These are phyloP conservation scores for Mycosphaerella sp. DNA, from an alignment of 2,329 filamentous ascomycete species.

Conservation along the genomic window DNA sequence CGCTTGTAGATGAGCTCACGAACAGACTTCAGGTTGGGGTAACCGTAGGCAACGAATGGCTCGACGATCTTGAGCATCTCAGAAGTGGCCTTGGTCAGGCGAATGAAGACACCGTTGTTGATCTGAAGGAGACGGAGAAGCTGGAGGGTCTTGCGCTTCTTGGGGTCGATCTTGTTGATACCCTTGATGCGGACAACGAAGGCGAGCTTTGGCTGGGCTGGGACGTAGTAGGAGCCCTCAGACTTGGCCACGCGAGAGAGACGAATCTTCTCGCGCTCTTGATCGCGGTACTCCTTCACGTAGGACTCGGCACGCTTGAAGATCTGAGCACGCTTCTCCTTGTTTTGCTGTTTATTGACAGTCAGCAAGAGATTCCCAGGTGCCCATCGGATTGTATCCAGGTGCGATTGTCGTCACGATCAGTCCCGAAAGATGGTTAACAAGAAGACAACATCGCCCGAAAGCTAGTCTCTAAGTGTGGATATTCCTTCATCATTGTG, in stretches of 20 bases:
- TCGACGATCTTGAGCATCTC: constrained; percentile 99
- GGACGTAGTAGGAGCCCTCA: constrained; percentile 88
- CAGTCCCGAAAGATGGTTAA: constrained; percentile 99
- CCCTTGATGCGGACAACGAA: constrained; percentile 99
- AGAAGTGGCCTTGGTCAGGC: constrained; percentile 91
- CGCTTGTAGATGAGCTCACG: constrained; percentile 99
- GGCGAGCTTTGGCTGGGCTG: constrained; percentile 90
- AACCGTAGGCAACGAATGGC: constrained; percentile 98
- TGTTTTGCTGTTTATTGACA: constrained; percentile 65
- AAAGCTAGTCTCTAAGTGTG: constrained; percentile 77
- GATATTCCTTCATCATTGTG: constrained; percentile 71
- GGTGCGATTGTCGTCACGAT: constrained; percentile 45
- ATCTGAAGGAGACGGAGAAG: constrained; percentile 99
- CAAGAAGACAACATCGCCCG: constrained; percentile 91
- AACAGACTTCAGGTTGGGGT: constrained; percentile 98
- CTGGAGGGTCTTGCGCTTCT: constrained; percentile 99
- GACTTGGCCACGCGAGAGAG: constrained; percentile 83
- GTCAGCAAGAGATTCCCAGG: constrained; percentile 31
- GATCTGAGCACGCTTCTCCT: constrained; percentile 97
- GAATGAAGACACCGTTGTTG: constrained; percentile 99
- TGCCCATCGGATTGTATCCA: constrained; percentile 7
- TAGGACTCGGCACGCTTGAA: constrained; percentile 99
- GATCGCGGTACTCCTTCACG: constrained; percentile 98
- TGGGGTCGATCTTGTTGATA: constrained; percentile 99
- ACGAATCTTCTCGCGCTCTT: constrained; percentile 97